Evolutionary conservation across 306 rosid species (phyloP), one percentile per base, ranked within the genome.

Genomic region (Citrullus mucosospermus): DNA sequence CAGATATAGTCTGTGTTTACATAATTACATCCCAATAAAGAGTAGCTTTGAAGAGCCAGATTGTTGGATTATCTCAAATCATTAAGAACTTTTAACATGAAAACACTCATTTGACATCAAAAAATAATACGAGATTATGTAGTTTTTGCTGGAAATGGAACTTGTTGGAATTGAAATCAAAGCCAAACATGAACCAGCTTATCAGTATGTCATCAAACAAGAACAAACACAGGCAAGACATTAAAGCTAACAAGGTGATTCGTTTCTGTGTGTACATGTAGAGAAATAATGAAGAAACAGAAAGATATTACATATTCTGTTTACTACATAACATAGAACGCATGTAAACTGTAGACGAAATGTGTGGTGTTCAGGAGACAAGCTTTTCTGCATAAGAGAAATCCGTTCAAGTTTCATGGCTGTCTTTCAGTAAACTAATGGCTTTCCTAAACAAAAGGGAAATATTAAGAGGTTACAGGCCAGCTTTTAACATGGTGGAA

Each of bases 401-500:
- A 28, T 28, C 77, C 59, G 46, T 70, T n/a, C 30, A 9, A 25
- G 5, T 48, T 71, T 71, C 76, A 71, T 69, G 18, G 75, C 75
- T 68, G 16, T 68, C 34, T 43, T 69, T 43, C 55, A 69, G 34
- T 11, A 70, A 70, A 48, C 60, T 16, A 73, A 30, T 73, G 16
- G 25, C 36, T 28, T 12, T 73, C 8, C 34, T 25, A 73, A 71
- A 73, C 78, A 73, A 73, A 53, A 51, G 9, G 41, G 9, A 46
- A 16, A 51, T 51, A 30, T 74, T 54, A 32, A 53, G 3, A 53
- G 57, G 20, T 53, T 53, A 53, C 22, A 28, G 50, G 77, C 39
- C 39, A 73, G 77, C 61, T 73, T 51, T 51, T 11, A 78, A 65
- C 57, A 6, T 73, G 61, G 48, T 78, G 71, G 68, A 78, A 15